Conservation (phyloP, 2,329 filamentous ascomycete genomes). For the Penicillium brevicompactum region DNA sequence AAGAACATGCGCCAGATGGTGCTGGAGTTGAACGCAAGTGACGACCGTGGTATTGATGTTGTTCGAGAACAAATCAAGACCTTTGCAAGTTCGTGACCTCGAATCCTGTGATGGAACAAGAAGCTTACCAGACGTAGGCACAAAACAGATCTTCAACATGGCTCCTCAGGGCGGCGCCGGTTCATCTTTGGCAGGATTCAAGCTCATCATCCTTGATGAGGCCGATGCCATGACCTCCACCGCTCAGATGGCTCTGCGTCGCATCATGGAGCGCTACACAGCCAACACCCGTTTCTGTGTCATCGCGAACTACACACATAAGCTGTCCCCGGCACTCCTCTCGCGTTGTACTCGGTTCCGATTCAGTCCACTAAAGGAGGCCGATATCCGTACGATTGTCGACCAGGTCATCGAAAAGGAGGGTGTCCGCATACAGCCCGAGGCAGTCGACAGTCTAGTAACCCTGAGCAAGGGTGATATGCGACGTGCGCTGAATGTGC, state of each 20-base stretch:
- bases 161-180: slow-evolving; percentile 50
- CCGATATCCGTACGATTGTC: slow-evolving; percentile 80
- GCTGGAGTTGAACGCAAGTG: slow-evolving; percentile 93
- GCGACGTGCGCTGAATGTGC: slow-evolving; percentile 88
- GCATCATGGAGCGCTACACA: slow-evolving; percentile 99
- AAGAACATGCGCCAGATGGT: slow-evolving; percentile 98
- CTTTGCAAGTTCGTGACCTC: slow-evolving; percentile 68
- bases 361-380: slow-evolving; percentile 89
- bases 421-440: slow-evolving; percentile 75
- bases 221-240: slow-evolving; percentile 99
- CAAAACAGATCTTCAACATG: slow-evolving; percentile 92
- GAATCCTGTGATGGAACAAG: background rate
- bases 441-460: slow-evolving; percentile 82
- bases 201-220: slow-evolving; percentile 96
- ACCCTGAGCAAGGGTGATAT: slow-evolving; percentile 92
- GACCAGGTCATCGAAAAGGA: slow-evolving; percentile 90
- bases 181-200: slow-evolving; percentile 71
- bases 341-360: slow-evolving; percentile 93
- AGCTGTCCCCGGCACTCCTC: slow-evolving; percentile 87
- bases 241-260: slow-evolving; percentile 92
- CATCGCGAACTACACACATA: slow-evolving; percentile 98
- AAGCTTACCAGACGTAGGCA: slow-evolving; percentile 46
- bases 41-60: slow-evolving; percentile 96
- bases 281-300: slow-evolving; percentile 97
- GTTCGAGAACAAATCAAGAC: slow-evolving; percentile 99